A percentile compares a stretch with the other conserved stretches of the same genome.
Evolutionary conservation across 2,329 filamentous ascomycete genomes (phyloP).

Genomic region (Fusarium ramigenum): DNA sequence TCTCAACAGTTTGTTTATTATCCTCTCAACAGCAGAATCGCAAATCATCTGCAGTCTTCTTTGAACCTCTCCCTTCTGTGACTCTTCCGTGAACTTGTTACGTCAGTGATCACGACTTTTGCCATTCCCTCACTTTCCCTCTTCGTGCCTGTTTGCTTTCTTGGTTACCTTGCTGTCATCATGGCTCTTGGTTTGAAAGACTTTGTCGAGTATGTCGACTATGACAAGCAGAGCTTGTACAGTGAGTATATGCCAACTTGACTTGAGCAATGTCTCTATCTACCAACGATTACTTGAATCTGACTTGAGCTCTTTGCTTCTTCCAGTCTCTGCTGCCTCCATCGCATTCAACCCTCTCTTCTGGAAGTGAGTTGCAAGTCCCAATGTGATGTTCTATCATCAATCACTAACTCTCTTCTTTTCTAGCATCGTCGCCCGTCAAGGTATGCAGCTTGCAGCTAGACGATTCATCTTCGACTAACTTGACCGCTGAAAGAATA

Average conservation of each 20-base stretch:
- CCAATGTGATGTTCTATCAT: not conserved
- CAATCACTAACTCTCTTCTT: slow-evolving; percentile 46
- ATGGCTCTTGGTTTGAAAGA: slow-evolving; percentile 55
- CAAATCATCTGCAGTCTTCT: not conserved
- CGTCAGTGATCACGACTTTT: slow-evolving; percentile 28
- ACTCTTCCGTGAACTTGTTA: slow-evolving; percentile 29
- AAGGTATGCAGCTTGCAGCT: slow-evolving; percentile 63
- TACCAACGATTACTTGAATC: slow-evolving; percentile 7
- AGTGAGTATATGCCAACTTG: slow-evolving; percentile 58
- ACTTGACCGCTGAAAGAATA: slow-evolving; percentile 71
- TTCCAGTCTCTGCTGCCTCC: slow-evolving; percentile 77
- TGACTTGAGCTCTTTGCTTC: slow-evolving; percentile 24
- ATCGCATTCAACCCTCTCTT: slow-evolving; percentile 98
- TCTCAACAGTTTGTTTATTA: slow-evolving; percentile 2
- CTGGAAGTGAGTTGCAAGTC: slow-evolving; percentile 83
- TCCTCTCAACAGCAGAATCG: slow-evolving; percentile 2
- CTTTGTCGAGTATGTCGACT: slow-evolving; percentile 72
- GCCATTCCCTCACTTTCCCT: slow-evolving; percentile 1
- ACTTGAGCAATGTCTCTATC: not conserved
- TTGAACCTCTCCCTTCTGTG: not conserved
- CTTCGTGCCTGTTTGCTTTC: not conserved
- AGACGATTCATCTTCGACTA: slow-evolving; percentile 6
- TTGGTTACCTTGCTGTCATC: slow-evolving; percentile 19
- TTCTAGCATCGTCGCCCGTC: slow-evolving; percentile 79
- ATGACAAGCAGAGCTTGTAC: slow-evolving; percentile 72